A percentile compares a stretch with the other conserved stretches of the same genome.
These are phyloP conservation scores for Trametes versicolor DNA, from an alignment of 1,284 basidiomycete species.

Conservation along the genomic window DNA sequence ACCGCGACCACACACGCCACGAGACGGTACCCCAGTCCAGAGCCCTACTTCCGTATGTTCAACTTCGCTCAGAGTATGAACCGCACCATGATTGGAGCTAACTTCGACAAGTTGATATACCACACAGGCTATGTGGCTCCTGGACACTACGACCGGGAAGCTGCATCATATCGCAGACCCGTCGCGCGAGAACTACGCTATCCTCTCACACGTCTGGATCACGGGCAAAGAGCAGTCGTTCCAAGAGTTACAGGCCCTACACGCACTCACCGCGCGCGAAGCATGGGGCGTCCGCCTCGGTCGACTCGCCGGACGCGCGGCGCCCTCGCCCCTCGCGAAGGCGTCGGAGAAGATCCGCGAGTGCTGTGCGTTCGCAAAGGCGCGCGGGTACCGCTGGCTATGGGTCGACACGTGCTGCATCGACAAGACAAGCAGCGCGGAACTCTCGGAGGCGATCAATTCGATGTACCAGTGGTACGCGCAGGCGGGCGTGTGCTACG, in stretches of 20 bases:
- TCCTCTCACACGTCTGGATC: conserved; percentile 26
- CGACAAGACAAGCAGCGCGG: conserved; percentile 27
- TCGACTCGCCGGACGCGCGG: neutral
- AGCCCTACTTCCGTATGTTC: too few species aligned
- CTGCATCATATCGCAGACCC: conserved; percentile 19
- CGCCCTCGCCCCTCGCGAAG: conserved; percentile 1
- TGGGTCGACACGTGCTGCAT: conserved; percentile 27
- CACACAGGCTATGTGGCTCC: conserved; percentile 14
- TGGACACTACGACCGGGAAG: conserved; percentile 17
- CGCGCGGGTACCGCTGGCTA: conserved; percentile 18
- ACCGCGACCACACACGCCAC: too few species aligned
- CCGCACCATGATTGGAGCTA: too few species aligned
- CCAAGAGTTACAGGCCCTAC: conserved; percentile 18
- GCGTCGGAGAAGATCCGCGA: conserved; percentile 22
- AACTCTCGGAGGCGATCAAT: conserved; percentile 27
- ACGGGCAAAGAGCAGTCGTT: conserved; percentile 18
- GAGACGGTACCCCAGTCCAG: too few species aligned
- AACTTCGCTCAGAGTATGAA: too few species aligned
- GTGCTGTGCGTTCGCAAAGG: conserved; percentile 22
- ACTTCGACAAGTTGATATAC: too few species aligned
- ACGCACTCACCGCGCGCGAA: conserved; percentile 9
- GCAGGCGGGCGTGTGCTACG: conserved; percentile 23
- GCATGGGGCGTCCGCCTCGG: neutral
- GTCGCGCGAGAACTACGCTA: conserved; percentile 18
- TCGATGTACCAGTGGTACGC: conserved; percentile 26